These are phyloP conservation scores for Penicillium sp. DNA, from an alignment of 2,329 filamentous ascomycete genomes.

Conservation along the genomic window DNA sequence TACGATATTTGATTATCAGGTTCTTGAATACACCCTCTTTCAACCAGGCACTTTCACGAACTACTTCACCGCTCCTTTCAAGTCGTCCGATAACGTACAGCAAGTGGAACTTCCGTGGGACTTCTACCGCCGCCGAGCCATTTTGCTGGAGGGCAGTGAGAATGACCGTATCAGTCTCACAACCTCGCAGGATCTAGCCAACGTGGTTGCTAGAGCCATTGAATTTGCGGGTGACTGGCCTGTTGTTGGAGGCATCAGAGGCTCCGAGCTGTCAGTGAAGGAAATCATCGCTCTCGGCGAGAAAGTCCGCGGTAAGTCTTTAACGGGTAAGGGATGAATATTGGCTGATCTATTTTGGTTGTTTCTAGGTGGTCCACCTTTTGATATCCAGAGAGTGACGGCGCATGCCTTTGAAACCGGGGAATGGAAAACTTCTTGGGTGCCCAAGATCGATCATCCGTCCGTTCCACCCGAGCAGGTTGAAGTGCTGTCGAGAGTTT, in stretches of 20 bases:
- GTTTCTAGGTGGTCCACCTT: constrained; percentile 6
- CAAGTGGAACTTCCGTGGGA: constrained; percentile 37
- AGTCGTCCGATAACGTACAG: constrained; percentile 49
- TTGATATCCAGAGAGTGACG: constrained; percentile 32
- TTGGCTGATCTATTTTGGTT: not conserved
- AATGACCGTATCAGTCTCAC: constrained; percentile 35
- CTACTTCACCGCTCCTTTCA: constrained; percentile 56
- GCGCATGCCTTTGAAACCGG: constrained; percentile 35
- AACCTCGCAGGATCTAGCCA: constrained; percentile 39
- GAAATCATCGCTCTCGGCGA: constrained; percentile 38
- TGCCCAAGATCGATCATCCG: constrained; percentile 29
- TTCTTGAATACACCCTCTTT: constrained; percentile 60
- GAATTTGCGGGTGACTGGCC: constrained; percentile 48
- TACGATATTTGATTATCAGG: constrained; percentile 31
- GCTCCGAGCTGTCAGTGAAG: constrained; percentile 30
- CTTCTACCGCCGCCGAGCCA: constrained; percentile 37
- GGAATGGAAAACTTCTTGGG: constrained; percentile 26
- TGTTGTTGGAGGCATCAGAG: constrained; percentile 40
- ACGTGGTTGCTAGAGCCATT: constrained; percentile 40
- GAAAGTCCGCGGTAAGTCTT: constrained; percentile 35
- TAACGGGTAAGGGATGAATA: not conserved
- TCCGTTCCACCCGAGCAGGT: constrained; percentile 29
- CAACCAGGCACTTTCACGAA: constrained; percentile 58
- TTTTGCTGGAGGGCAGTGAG: constrained; percentile 34
- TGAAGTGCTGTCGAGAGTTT: constrained; percentile 21